phyloP scores from a whole-genome alignment of 345 rosid species.

The Salix dunnii region DNA sequence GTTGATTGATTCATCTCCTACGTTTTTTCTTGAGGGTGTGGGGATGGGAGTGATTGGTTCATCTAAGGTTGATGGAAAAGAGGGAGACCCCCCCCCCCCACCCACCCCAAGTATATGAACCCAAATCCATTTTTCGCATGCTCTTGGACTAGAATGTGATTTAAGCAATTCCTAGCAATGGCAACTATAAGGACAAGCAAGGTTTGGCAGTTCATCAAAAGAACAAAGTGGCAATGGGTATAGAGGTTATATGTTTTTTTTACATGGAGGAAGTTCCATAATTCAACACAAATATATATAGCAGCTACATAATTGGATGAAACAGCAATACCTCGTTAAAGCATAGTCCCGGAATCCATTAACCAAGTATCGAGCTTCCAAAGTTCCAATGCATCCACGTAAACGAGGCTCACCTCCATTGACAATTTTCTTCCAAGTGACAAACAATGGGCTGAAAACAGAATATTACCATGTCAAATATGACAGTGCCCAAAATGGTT shows the following conservation, averaged over 20 bases:
- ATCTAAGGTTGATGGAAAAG: no score
- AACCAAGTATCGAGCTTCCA: slow-evolving; percentile 79
- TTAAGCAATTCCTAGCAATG: background rate
- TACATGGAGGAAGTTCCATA: background rate
- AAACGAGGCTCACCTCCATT: slow-evolving; percentile 89
- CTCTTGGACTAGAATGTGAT: background rate
- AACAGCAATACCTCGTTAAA: slow-evolving; percentile 64
- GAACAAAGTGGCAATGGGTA: background rate
- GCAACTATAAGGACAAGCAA: background rate
- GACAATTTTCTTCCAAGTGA: slow-evolving; percentile 91
- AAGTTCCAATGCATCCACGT: slow-evolving; percentile 98
- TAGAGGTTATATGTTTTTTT: background rate
- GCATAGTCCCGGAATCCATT: slow-evolving; percentile 93
- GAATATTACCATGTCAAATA: slow-evolving; percentile 15
- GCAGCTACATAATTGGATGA: background rate
- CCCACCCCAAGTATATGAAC: background rate
- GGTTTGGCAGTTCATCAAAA: background rate
- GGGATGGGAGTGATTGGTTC: no score
- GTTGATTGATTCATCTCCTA: background rate
- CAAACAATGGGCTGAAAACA: slow-evolving; percentile 81
- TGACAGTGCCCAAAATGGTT: background rate
- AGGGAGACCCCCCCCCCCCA: background rate
- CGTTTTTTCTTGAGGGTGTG: background rate
- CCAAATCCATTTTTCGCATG: background rate
- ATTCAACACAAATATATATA: background rate